Base-by-base conservation (phyloP, 257 asterid species). In the Fraxinus excelsior region DNA sequence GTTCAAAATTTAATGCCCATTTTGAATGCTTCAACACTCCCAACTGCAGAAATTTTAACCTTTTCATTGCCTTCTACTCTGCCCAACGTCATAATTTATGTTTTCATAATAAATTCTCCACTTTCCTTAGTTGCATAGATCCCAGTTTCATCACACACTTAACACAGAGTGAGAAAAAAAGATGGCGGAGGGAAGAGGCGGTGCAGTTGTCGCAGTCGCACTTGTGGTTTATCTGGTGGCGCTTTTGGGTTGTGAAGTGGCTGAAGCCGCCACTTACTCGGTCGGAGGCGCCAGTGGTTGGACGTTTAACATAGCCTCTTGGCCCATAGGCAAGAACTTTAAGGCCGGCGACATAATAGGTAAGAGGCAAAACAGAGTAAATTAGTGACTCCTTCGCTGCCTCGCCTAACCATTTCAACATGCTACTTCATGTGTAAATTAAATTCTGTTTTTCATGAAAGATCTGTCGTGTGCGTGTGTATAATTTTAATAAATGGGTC, bases 281-380 rank as follows among this genome's bases (percentile, higher is more conserved):
- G 86, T 87, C 38, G 88, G 88, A 4, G 82, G 7, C 11, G 12
- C 80, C 19, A 53, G 34, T 5, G 90, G 90, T 2, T 87, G 90
- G 90, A 84, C 83, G 40, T 82, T 78, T 70, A 81, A 80, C 67
- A 44, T 73, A 26, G 74, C 0, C 31, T 26, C 51, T 72, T 87
- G 88, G 90, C 82, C 88, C 4, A 58, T 4, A 4, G 83, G 83
- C 25, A 82, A 79, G 72, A 71, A 72, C 11, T 87, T 84, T 29
- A 66, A 58, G 34, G 87, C 82, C 58, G 90, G 88, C 25, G 90
- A 87, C 23, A 71, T 40, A 14, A 84, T 87, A 0, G 82, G 88
- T 85, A 76, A 74, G n/a, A n/a, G n/a, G 82, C 72, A 23, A 44
- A 12, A 44, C 51, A 2, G 0, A 2, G 51, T 12, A 44, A 44